Evolutionary conservation across 306 rosid species (phyloP).

Genomic region (Bauhinia variegata): DNA sequence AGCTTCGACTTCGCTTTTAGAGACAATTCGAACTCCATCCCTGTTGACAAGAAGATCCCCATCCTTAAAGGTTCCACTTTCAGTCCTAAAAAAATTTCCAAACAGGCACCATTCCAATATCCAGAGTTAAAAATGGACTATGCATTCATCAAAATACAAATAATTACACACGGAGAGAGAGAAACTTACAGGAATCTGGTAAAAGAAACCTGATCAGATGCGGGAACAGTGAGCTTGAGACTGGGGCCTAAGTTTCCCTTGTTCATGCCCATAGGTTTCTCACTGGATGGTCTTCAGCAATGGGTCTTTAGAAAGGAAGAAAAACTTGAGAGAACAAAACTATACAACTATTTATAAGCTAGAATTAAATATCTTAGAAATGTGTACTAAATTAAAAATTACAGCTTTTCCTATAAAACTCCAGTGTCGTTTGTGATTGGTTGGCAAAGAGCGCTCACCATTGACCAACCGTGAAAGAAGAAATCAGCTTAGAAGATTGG

Average conservation of each 20-base stretch:
- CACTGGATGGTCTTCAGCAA: conserved; percentile 3
- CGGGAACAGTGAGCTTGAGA: conserved; percentile 83
- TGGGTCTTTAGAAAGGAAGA: conserved; percentile 7
- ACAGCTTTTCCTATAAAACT: not conserved
- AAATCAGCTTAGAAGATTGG: conserved; percentile 28
- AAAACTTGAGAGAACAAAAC: not conserved
- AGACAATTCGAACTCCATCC: conserved; percentile 88
- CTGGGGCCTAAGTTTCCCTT: conserved; percentile 60
- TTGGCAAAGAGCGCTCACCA: conserved; percentile 44
- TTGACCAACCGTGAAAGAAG: conserved; percentile 30
- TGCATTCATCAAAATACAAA: conserved; percentile 23
- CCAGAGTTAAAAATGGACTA: conserved; percentile 8
- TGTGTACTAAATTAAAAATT: too few species aligned
- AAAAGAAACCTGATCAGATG: conserved; percentile 62
- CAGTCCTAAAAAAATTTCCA: conserved; percentile 64
- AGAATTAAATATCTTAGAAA: not conserved
- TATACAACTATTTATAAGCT: not conserved
- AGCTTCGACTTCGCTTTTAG: conserved; percentile 77
- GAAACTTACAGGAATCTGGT: conserved; percentile 71
- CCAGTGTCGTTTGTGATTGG: conserved; percentile 36
- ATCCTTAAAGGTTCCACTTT: conserved; percentile 90
- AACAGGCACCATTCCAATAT: conserved; percentile 33
- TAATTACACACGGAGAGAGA: conserved; percentile 18
- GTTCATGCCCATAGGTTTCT: conserved; percentile 53
- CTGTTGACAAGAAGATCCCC: conserved; percentile 95